Base-by-base conservation (phyloP, 2,329 filamentous ascomycete species). In the Fusarium sp. region DNA sequence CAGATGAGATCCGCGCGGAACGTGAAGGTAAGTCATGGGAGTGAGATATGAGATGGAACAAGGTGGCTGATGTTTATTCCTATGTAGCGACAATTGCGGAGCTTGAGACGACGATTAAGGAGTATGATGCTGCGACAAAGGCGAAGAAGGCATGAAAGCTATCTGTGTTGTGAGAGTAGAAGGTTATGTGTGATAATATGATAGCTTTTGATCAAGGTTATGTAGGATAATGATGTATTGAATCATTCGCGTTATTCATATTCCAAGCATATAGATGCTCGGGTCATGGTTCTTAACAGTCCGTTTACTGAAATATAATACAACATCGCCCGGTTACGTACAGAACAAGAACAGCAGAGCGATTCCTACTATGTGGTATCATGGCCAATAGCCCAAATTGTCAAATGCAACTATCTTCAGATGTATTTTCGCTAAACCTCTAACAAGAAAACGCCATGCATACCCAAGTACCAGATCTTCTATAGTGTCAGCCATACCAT, bases 1-100 rank as follows among this genome's bases (percentile, higher is more conserved):
- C 86, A 32, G 84, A 92, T 53, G 92, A 96, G 79, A 82, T 86
- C 56, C 88, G 85, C 73, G 80, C 81, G 20, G 82, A 88, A 43
- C 86, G 86, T 69, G 79, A 85, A 69, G 84, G 89, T 90, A 73
- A 59, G 81, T 74, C 19, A 7, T 46, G 7, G 54, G 11, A 32
- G 19, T 56, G 60, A 15, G 3, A 39, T 44, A 26, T 43, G 42
- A 24, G 15, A 53, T 14, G 21, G 23, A 67, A 68, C 71, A 34
- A 32, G 7, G n/a, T 20, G 15, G 19, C 43, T 61, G n/a, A 69
- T 21, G 14, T 21, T 23, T 15, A n/a, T 34, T 19, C 5, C n/a
- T 34, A 10, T 42, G n/a, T 32, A 78, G 76, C 65, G 12, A 76
- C 75, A 40, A 77, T 83, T 39, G 69, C 75, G 11, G 66, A 71